Evolutionary conservation across 2,329 filamentous ascomycete genomes (phyloP).

Genomic region (Cercospora janseana): DNA sequence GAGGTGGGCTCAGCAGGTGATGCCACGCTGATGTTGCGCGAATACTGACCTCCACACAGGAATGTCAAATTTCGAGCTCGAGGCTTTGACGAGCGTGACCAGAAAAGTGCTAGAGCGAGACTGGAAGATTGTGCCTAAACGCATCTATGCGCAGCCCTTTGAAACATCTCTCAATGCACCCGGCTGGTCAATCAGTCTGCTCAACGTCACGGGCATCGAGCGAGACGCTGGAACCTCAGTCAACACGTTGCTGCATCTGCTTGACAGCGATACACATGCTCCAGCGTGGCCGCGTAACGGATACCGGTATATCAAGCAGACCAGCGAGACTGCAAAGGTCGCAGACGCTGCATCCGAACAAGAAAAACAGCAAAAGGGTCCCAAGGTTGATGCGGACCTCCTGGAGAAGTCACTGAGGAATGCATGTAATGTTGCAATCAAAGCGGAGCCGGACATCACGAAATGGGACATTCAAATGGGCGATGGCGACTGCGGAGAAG

Average conservation of each 20-base stretch:
- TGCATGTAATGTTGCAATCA: slow-evolving; percentile 51
- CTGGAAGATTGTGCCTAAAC: slow-evolving; percentile 50
- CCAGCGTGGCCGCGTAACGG: slow-evolving; percentile 53
- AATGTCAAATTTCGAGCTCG: slow-evolving; percentile 49
- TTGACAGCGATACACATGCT: slow-evolving; percentile 53
- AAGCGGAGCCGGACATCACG: slow-evolving; percentile 62
- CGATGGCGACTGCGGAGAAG: slow-evolving; percentile 65
- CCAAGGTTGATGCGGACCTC: slow-evolving; percentile 29
- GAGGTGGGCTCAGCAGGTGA: slow-evolving; percentile 33
- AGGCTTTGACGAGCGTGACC: slow-evolving; percentile 47
- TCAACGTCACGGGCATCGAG: slow-evolving; percentile 51
- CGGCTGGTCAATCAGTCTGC: slow-evolving; percentile 56
- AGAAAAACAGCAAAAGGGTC: slow-evolving; percentile 25
- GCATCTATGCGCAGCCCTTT: slow-evolving; percentile 51
- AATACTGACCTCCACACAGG: not conserved
- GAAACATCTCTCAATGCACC: slow-evolving; percentile 57
- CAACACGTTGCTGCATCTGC: slow-evolving; percentile 47
- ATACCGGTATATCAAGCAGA: slow-evolving; percentile 34
- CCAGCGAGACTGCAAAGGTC: slow-evolving; percentile 28
- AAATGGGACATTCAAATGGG: slow-evolving; percentile 63
- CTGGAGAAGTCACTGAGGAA: slow-evolving; percentile 43
- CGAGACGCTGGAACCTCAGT: slow-evolving; percentile 41
- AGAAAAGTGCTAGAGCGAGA: slow-evolving; percentile 44
- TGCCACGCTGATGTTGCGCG: not conserved
- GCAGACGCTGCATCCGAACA: slow-evolving; percentile 42